These are phyloP conservation scores for Hymenochaete sp. DNA, from an alignment of 1,284 basidiomycete species.

Conservation along the genomic window DNA sequence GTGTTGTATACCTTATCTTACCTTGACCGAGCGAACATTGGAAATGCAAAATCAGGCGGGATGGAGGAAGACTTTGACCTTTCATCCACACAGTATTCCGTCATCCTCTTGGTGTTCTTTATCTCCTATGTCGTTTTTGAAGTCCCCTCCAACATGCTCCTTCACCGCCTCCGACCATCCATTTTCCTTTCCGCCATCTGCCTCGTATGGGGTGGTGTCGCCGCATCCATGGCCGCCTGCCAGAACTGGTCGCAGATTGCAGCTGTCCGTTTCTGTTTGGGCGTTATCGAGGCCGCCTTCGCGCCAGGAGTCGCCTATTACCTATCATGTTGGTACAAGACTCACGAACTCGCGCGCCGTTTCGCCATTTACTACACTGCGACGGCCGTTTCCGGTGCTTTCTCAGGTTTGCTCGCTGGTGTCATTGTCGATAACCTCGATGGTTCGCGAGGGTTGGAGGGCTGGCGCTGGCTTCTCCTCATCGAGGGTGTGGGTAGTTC, in stretches of 20 bases:
- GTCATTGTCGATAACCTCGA: slow-evolving; percentile 43
- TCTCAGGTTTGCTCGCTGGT: slow-evolving; percentile 49
- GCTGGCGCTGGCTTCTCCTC: slow-evolving; percentile 53
- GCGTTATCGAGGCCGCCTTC: slow-evolving; percentile 53
- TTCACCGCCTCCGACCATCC: slow-evolving; percentile 4
- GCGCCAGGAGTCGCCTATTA: slow-evolving; percentile 59
- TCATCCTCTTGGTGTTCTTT: slow-evolving; percentile 19
- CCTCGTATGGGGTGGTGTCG: slow-evolving; percentile 21
- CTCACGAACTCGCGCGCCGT: slow-evolving; percentile 20
- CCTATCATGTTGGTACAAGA: slow-evolving; percentile 37
- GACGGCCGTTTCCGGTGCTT: slow-evolving; percentile 41
- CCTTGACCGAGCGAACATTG: slow-evolving; percentile 72
- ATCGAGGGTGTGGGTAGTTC: slow-evolving; percentile 49
- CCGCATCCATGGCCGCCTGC: slow-evolving; percentile 21
- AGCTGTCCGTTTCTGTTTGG: slow-evolving; percentile 23
- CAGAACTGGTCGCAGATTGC: slow-evolving; percentile 19
- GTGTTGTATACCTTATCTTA: slow-evolving; percentile 62
- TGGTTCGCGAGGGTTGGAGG: slow-evolving; percentile 44
- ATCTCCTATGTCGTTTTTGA: slow-evolving; percentile 11
- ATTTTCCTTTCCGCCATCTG: slow-evolving; percentile 19
- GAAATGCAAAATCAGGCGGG: slow-evolving; percentile 46
- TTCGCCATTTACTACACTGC: slow-evolving; percentile 33
- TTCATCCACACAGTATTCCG: slow-evolving; percentile 14
- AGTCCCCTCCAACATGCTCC: slow-evolving; percentile 14
- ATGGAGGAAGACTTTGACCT: slow-evolving; percentile 8